Evolutionary conservation across 208 protist species (phyloP).

Genomic region (Acanthamoeba royreba): DNA sequence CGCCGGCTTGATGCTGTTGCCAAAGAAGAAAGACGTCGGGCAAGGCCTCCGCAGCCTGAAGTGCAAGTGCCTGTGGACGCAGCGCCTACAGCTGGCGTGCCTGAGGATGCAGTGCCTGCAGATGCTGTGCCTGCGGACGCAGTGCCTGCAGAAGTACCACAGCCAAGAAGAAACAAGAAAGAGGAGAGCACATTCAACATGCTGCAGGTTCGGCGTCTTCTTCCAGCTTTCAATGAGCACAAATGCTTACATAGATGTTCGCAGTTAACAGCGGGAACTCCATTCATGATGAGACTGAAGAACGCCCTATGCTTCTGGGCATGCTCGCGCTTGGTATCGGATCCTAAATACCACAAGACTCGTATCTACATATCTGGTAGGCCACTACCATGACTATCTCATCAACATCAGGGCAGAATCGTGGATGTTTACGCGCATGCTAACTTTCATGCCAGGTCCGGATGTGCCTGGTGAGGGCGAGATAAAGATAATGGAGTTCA

Average conservation of each 20-base stretch:
- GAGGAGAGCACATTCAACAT: not conserved
- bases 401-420: not conserved
- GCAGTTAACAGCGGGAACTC: not conserved
- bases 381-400: not conserved
- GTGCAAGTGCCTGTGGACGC: not conserved
- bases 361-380: not conserved
- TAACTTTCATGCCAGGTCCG: not conserved
- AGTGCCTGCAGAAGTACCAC: not conserved
- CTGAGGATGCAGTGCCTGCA: no score
- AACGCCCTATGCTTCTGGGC: not conserved
- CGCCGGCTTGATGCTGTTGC: not conserved
- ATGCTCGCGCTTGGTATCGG: not conserved
- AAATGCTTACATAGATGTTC: not conserved
- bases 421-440: not conserved
- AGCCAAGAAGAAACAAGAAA: not conserved
- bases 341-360: not conserved
- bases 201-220: not conserved
- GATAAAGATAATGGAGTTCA: not conserved
- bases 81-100: no score
- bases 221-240: not conserved
- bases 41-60: not conserved
- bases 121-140: no score
- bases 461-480: conserved; percentile 21
- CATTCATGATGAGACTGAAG: not conserved
- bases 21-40: not conserved